phyloP scores from a whole-genome alignment of 805 yeast genomes.

The Lipomyces kockii region DNA sequence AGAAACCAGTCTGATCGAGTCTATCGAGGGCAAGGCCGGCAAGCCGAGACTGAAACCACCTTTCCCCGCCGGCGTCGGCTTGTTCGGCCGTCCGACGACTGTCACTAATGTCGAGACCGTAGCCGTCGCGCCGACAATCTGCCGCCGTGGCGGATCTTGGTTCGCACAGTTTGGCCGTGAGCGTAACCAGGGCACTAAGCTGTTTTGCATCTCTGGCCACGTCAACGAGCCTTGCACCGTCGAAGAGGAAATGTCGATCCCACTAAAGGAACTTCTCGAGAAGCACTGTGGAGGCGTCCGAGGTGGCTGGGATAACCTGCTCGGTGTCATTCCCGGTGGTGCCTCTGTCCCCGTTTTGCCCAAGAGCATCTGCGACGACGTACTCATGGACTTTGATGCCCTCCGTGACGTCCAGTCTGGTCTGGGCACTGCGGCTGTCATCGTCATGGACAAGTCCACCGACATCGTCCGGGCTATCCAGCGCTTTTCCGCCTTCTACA shows the following conservation, averaged over 20 bases:
- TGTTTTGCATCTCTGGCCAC: constrained; percentile 86
- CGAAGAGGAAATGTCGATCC: constrained; percentile 92
- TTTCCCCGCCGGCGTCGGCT: constrained; percentile 92
- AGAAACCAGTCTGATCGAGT: constrained; percentile 87
- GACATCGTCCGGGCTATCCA: constrained; percentile 86
- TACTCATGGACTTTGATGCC: constrained; percentile 87
- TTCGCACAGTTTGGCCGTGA: constrained; percentile 83
- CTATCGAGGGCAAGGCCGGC: constrained; percentile 90
- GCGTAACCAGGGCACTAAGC: constrained; percentile 80
- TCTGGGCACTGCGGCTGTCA: constrained; percentile 90
- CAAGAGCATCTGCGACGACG: constrained; percentile 65
- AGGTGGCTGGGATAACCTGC: constrained; percentile 91
- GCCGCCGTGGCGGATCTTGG: constrained; percentile 90
- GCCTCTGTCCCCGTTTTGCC: constrained; percentile 84
- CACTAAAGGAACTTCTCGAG: constrained; percentile 79
- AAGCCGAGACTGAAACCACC: constrained; percentile 94
- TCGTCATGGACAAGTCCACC: constrained; percentile 85
- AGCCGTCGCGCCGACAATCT: constrained; percentile 85
- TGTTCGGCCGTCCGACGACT: constrained; percentile 88
- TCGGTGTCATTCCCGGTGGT: constrained; percentile 90
- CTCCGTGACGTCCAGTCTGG: constrained; percentile 84
- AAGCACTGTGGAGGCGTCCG: constrained; percentile 88
- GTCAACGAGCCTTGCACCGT: constrained; percentile 92
- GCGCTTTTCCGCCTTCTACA: constrained; percentile 80
- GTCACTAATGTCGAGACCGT: constrained; percentile 92